Base-by-base conservation (phyloP, 495 filamentous ascomycete species). In the Emericellopsis terricola region DNA sequence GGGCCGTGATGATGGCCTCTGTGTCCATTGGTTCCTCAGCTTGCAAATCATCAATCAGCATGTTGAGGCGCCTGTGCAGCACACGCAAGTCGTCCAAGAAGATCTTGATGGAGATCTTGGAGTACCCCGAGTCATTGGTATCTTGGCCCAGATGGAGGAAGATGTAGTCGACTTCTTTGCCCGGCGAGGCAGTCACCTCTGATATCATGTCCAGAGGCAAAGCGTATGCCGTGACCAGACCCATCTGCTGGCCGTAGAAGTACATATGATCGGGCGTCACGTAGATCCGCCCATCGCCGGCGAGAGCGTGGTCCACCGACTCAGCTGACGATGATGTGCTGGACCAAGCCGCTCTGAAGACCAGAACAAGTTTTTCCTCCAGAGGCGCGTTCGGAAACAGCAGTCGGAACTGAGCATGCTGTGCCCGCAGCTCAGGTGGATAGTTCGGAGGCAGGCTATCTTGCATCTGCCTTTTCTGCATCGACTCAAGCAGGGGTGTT, bases 201-300 rank as follows among this genome's bases (percentile, higher is more conserved):
- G 68, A 67, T 38, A 96, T 79, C 36, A 57, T 69, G n/a, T 71
- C 64, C 29, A 97, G 62, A 23, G 65, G 69, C 21, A 82, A 67
- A 14, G 67, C 68, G 21, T 82, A 81, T 1, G 82, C 84, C 30
- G 94, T 60, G 0, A 93, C 81, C 18, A 97, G 63, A n/a, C 89
- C 89, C 45, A 91, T 68, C 42, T 94, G 78, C 49, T 96, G 73
- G 34, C 85, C 91, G 57, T 94, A 97, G 50, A 97, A 97, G 47
- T 91, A 94, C 40, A 96, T 70, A 21, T 85, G 75, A 33, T 71
- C 71, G 3, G 73, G 65, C 1, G 91, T 96, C 29, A 94, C 75
- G 50, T 86, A 97, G 15, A 85, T 77, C 35, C 89, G 65, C 0
- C 89, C 91, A 28, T 86, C 60, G 7, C 59, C 56, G 27, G 58